Percentiles rank a stretch among this genome's conserved stretches.
Conservation (phyloP, 305 asterid genomes). For the Salvia sclarea region DNA sequence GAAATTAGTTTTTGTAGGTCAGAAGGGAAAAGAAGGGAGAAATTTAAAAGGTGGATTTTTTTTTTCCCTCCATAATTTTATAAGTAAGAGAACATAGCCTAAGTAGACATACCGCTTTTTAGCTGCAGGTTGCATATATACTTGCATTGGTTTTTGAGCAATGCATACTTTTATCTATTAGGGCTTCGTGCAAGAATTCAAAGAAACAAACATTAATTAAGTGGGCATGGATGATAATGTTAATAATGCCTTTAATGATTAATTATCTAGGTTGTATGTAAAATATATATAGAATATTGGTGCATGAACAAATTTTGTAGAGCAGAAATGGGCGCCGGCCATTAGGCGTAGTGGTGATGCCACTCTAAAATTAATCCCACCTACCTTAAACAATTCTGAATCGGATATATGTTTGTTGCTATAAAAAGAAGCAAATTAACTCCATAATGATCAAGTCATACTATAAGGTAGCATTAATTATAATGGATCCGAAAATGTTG, state of each 20-base stretch:
- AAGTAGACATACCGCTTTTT: neutral
- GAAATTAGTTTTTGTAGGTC: too few species aligned
- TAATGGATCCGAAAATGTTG: constrained; percentile 42
- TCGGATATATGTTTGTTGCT: constrained; percentile 12
- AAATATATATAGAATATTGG: too few species aligned
- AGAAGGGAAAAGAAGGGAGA: too few species aligned
- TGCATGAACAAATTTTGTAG: neutral
- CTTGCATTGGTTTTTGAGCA: too few species aligned
- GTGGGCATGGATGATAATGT: too few species aligned
- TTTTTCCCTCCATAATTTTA: too few species aligned
- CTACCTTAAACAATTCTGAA: constrained; percentile 18
- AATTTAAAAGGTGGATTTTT: too few species aligned
- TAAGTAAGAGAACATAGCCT: too few species aligned
- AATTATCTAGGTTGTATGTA: too few species aligned
- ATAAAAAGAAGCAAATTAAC: constrained; percentile 44
- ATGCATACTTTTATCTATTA: too few species aligned
- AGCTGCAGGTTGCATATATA: neutral
- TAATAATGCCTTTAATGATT: too few species aligned
- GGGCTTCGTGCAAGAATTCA: neutral
- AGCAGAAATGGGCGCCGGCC: constrained; percentile 37
- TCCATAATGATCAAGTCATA: constrained; percentile 21
- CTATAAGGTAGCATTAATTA: too few species aligned
- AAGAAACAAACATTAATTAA: neutral
- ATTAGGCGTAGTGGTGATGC: constrained; percentile 50
- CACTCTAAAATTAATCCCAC: constrained; percentile 44